These are phyloP conservation scores for Curvularia sp. DNA, from an alignment of 2,329 filamentous ascomycete genomes.

Conservation along the genomic window DNA sequence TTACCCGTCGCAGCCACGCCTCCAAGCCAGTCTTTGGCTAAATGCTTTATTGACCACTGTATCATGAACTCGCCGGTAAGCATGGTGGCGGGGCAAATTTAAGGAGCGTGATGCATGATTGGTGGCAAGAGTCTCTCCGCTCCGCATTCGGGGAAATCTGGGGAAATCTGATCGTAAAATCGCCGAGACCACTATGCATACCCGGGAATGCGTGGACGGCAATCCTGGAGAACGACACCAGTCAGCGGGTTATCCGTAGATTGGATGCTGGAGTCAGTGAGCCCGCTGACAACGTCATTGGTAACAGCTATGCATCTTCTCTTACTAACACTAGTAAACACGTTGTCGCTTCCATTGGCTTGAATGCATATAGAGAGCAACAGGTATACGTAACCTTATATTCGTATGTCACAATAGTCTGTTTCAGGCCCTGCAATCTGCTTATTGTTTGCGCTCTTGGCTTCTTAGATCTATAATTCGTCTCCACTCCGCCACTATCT, in stretches of 20 bases:
- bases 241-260: not conserved
- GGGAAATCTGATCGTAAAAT: conserved; percentile 1
- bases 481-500: not conserved
- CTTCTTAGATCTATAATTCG: not conserved
- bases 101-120: conserved; percentile 11
- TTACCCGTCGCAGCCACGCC: conserved; percentile 8
- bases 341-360: not conserved
- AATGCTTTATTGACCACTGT: not conserved
- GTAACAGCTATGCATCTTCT: not conserved
- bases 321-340: too few species aligned
- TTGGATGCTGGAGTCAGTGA: not conserved
- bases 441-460: not conserved
- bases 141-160: conserved; percentile 15
- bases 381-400: not conserved
- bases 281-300: not conserved
- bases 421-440: not conserved
- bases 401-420: not conserved
- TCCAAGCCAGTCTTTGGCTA: not conserved
- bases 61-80: conserved; percentile 14
- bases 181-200: not conserved
- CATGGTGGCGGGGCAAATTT: not conserved
- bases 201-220: not conserved
- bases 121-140: conserved; percentile 11
- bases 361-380: not conserved
- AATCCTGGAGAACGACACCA: not conserved